Evolutionary conservation across 192 early-diverging fungal species (phyloP).

Genomic region (Lunasporangiospora selenospora): DNA sequence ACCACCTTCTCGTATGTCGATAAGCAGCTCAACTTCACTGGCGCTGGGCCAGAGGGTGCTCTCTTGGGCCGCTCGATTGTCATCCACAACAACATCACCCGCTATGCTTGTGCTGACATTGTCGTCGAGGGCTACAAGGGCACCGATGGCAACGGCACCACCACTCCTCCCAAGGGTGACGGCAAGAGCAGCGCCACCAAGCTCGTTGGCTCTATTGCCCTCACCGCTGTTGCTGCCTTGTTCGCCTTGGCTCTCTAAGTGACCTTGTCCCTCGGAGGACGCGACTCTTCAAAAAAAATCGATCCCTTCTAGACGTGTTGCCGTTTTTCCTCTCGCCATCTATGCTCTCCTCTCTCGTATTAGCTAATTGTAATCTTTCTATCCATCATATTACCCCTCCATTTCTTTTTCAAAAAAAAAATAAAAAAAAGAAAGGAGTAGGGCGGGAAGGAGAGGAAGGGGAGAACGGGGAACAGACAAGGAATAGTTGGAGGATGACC

Average conservation of each 20-base stretch:
- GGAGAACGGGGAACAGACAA: neutral
- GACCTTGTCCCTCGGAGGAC: too few relatives aligned
- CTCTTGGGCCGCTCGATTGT: slow-evolving; percentile 64
- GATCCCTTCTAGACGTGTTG: neutral
- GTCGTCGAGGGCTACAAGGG: slow-evolving; percentile 23
- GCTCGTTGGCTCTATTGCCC: slow-evolving; percentile 32
- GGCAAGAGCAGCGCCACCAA: slow-evolving; percentile 20
- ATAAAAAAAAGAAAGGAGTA: neutral
- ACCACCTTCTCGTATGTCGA: slow-evolving; percentile 38
- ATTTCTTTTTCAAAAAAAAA: neutral
- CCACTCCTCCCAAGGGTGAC: neutral
- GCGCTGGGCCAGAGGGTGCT: slow-evolving; percentile 32
- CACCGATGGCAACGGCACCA: neutral
- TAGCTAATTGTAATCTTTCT: neutral
- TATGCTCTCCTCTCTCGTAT: slow-evolving; percentile 4
- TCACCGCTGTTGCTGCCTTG: slow-evolving; percentile 29
- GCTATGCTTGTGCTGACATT: slow-evolving; percentile 64
- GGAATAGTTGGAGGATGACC: neutral
- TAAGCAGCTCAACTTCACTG: slow-evolving; percentile 50
- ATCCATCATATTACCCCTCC: neutral
- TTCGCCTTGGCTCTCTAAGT: slow-evolving; percentile 45
- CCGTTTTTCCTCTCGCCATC: neutral
- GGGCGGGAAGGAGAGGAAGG: neutral
- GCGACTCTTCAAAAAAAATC: too few relatives aligned
- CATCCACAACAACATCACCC: slow-evolving; percentile 59